Conservation (phyloP, 331 rosid genomes). For the Arachis monticola region DNA sequence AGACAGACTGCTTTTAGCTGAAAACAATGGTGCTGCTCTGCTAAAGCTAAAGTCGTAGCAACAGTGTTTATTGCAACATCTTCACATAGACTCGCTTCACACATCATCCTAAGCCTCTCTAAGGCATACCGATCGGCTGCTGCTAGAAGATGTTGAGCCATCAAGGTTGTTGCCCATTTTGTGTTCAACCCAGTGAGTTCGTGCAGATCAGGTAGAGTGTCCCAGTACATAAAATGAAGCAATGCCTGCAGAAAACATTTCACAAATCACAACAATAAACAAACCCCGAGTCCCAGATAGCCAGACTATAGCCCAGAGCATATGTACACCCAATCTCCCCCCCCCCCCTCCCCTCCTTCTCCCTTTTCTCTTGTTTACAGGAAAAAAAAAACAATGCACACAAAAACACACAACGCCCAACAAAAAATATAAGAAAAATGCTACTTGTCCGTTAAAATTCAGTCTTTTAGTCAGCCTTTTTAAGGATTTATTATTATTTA, state of each 20-base stretch:
- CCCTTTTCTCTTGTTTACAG: too few relatives aligned
- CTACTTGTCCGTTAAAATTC: too few relatives aligned
- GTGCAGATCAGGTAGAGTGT: conserved; percentile 70
- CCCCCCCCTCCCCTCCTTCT: too few relatives aligned
- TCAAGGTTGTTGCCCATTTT: conserved; percentile 71
- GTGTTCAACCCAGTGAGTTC: conserved; percentile 74
- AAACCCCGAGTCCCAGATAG: background rate
- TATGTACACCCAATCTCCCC: too few relatives aligned
- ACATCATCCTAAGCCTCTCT: conserved; percentile 74
- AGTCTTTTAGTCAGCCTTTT: too few relatives aligned
- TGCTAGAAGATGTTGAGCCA: conserved; percentile 91
- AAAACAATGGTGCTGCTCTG: conserved; percentile 92
- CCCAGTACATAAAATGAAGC: conserved; percentile 89
- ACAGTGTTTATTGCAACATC: conserved; percentile 80
- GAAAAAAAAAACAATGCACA: too few relatives aligned
- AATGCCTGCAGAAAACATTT: conserved; percentile 59
- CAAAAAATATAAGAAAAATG: too few relatives aligned
- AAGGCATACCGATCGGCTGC: conserved; percentile 87
- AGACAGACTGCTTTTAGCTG: conserved; percentile 88
- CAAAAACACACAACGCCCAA: too few relatives aligned
- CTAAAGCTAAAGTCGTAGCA: conserved; percentile 86
- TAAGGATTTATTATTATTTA: too few relatives aligned
- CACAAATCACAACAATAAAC: background rate
- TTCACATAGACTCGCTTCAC: conserved; percentile 70
- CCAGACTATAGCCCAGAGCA: too few relatives aligned